Conservation (phyloP, 768 basidiomycete species). For the Lactifluus volemus region DNA sequence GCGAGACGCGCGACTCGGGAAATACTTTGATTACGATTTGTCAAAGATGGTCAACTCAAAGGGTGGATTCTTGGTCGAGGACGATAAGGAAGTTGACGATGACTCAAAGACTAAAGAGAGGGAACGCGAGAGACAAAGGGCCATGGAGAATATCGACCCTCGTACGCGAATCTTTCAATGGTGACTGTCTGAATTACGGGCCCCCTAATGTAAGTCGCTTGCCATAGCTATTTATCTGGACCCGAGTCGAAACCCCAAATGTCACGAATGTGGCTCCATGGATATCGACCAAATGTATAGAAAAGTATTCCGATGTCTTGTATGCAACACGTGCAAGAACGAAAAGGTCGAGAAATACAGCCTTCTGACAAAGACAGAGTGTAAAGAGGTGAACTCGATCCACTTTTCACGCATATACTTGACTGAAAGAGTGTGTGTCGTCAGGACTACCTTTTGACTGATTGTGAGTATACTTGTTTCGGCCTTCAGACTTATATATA, state of each 20-base stretch:
- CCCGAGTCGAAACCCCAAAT: constrained; percentile 67
- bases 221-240: constrained; percentile 70
- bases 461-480: constrained; percentile 44
- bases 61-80: constrained; percentile 91
- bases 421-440: neutral
- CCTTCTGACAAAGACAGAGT: constrained; percentile 95
- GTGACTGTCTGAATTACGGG: neutral
- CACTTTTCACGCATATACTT: neutral
- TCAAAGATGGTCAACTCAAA: constrained; percentile 96
- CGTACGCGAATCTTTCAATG: constrained; percentile 38
- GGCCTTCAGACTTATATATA: neutral
- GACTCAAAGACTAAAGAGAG: constrained; percentile 68
- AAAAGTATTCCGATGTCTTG: constrained; percentile 74
- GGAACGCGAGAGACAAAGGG: constrained; percentile 70
- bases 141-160: constrained; percentile 66
- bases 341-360: constrained; percentile 88
- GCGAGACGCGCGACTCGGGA: constrained; percentile 73
- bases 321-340: constrained; percentile 89
- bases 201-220: neutral
- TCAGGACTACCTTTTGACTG: constrained; percentile 91
- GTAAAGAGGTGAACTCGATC: constrained; percentile 64
- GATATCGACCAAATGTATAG: constrained; percentile 80
- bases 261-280: constrained; percentile 75
- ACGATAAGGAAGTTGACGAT: constrained; percentile 74
- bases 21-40: constrained; percentile 95